Evolutionary conservation across 441 rosid species (phyloP), one percentile per base, ranked within the genome.

Genomic region (Monsonia emarginata): DNA sequence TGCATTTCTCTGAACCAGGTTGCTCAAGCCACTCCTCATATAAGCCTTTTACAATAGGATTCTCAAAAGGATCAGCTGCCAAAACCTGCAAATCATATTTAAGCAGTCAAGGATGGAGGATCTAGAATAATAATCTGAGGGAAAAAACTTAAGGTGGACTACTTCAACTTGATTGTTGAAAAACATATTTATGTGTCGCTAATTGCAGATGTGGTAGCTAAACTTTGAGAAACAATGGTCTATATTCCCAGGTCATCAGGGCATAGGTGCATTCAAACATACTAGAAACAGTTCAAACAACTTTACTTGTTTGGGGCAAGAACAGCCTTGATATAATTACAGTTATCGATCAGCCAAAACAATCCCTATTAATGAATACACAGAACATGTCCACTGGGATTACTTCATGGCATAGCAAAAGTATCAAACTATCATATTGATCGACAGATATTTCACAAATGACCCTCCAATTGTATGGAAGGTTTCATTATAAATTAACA

Each of bases 21-120:
- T 84, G 84, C 59, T 72, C 87, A 65, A 90, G 97, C 98, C 96
- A 90, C 67, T 93, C 96, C 0, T 85, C 85, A 46, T 85, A 87
- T 52, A 90, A 38, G 61, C 79, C 65, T 74, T 79, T 86, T 14
- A 90, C 93, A 44, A 80, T 78, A 46, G 87, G 91, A 76, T 88
- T 90, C 73, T 81, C 74, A 69, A 80, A 87, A 32, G 98, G 96
- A 82, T 93, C 86, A 14, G 84, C 72, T 52, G 64, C 80, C 80
- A 78, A 38, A 69, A 85, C 83, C 97, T 93, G 72, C 32, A 34
- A 25, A 44, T 27, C 67, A 52, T n/a, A 60, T 61, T 25, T 4
- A 25, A 50, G 14, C 28, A 24, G 28, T 54, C n/a, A 24, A 54
- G 14, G 28, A 54, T 54, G n/a, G 59, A 54, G n/a, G n/a, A n/a